Conservation (phyloP, 208 protist species). For the Acanthamoeba culbertsoni region DNA sequence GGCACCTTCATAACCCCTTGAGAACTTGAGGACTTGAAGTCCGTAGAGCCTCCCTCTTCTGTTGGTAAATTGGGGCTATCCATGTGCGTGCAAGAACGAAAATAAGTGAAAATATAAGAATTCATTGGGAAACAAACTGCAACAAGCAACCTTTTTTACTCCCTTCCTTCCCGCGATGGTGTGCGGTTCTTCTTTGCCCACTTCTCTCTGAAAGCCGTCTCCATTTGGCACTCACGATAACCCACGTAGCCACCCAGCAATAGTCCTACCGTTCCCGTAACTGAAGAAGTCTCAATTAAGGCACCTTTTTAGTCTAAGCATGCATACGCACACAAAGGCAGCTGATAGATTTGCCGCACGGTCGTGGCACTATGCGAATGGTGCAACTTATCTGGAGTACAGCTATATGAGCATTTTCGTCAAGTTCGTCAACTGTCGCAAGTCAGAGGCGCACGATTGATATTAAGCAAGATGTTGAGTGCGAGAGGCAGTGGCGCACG, state of each 20-base stretch:
- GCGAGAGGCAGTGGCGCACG: neutral
- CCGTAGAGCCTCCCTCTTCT: neutral
- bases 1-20: neutral
- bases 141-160: neutral
- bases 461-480: neutral
- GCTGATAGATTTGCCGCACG: neutral
- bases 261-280: neutral
- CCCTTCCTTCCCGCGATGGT: neutral
- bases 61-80: neutral
- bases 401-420: neutral
- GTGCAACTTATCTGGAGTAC: neutral
- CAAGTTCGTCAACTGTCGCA: neutral
- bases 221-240: slow-evolving; percentile 19
- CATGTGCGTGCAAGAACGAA: neutral
- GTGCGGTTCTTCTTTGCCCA: neutral
- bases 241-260: neutral
- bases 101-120: neutral
- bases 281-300: too few species aligned
- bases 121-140: neutral
- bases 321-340: neutral
- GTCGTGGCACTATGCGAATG: neutral
- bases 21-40: neutral
- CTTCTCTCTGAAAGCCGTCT: neutral
- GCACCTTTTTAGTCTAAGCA: too few species aligned
- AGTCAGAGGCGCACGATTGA: neutral